Evolutionary conservation across 768 basidiomycete genomes (phyloP), one percentile per base, ranked within the genome.

Genomic region (Serendipita indica): DNA sequence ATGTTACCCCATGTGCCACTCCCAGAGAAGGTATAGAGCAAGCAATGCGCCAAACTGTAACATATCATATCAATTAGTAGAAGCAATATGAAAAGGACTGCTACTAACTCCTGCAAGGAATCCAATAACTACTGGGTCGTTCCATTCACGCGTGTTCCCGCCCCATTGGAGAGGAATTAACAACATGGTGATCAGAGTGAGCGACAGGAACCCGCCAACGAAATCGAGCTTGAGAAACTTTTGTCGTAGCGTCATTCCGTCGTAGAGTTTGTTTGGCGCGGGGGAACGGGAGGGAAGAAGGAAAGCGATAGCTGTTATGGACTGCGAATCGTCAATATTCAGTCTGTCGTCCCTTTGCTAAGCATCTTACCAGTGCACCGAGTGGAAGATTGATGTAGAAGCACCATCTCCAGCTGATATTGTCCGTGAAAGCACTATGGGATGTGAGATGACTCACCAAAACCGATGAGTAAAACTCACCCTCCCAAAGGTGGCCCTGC

Each of bases 131-230:
- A 67, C 65, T 3, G 67, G 67, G 61, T 72, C 69, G 45, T 63
- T 65, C 78, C 78, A 79, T 2, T 74, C 67, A 59, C 74, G 73
- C 3, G 66, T 65, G 61, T 72, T 72, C 1, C 77, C 76, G 16
- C 75, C 77, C 73, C 74, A 76, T 61, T 75, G 72, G 3, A 78
- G 63, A 2, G 76, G 71, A 3, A 78, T 67, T 30, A 76, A 66
- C 13, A 77, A 65, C 57, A 67, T 69, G 5, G 72, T 72, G 52
- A 75, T 64, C 28, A 69, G 61, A 3, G 63, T 18, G 18, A 33
- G 0, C 0, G 57, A 57, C n/a, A 39, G 30, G 16, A 33, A 16
- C 7, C 49, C 49, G 25, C 49, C 49, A 18, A 54, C 16, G 7
- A 16, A 54, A 18, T 54, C 49, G 49, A 54, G 49, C n/a, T 18